Conservation (phyloP, 306 rosid genomes). For the Styphnolobium japonicum region DNA sequence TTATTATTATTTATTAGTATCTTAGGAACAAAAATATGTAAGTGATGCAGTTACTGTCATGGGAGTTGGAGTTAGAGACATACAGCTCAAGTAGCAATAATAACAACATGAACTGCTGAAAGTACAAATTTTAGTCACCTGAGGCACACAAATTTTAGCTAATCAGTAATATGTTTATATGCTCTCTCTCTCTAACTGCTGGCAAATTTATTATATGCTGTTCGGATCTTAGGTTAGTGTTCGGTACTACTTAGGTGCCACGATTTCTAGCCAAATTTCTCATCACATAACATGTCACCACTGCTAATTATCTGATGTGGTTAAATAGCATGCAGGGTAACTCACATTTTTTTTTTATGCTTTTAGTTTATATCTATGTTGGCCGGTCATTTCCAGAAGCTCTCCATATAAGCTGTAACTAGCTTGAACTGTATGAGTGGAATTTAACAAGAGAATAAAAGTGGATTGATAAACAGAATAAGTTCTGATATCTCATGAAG, state of each 20-base stretch:
- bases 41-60: not conserved
- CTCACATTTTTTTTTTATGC: not conserved
- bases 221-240: not conserved
- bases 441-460: not conserved
- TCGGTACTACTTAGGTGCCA: not conserved
- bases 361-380: not conserved
- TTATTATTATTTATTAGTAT: not conserved
- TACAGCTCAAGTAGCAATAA: not conserved
- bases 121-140: not conserved
- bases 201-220: not conserved
- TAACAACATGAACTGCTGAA: not conserved
- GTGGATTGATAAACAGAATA: not conserved
- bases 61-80: not conserved
- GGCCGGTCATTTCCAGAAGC: not conserved
- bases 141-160: not conserved
- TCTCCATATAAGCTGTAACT: not conserved
- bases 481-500: constrained; percentile 12
- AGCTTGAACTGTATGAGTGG: not conserved
- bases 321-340: not conserved
- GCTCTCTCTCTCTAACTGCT: not conserved
- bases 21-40: not conserved
- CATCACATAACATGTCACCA: not conserved
- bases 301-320: no score
- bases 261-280: not conserved
- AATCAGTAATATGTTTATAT: not conserved